A percentile compares a stretch with the other conserved stretches of the same genome.
These are phyloP conservation scores for Raphanus hybrid DNA, from an alignment of 441 rosid genomes.

Conservation along the genomic window DNA sequence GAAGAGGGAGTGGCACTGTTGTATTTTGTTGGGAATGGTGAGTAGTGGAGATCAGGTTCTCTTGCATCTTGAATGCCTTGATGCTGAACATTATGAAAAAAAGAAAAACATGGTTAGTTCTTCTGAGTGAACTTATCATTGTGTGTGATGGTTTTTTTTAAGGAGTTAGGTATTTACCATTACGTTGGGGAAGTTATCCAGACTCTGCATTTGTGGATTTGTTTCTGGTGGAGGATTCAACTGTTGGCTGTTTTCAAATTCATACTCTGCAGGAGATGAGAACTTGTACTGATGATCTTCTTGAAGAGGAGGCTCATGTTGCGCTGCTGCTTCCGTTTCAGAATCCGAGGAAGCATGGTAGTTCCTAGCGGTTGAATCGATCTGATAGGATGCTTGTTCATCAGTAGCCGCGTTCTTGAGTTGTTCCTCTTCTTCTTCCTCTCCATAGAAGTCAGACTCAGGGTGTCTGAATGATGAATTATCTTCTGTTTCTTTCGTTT, in stretches of 20 bases:
- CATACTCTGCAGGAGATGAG: slow-evolving; percentile 66
- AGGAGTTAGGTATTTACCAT: slow-evolving; percentile 21
- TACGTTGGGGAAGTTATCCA: slow-evolving; percentile 35
- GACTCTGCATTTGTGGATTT: slow-evolving; percentile 73
- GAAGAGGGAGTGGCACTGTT: slow-evolving; percentile 62
- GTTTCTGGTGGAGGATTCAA: slow-evolving; percentile 61
- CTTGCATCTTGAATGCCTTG: slow-evolving; percentile 70
- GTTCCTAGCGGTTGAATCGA: slow-evolving; percentile 52
- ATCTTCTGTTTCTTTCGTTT: slow-evolving; percentile 50
- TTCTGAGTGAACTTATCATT: background rate
- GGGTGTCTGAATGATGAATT: slow-evolving; percentile 55
- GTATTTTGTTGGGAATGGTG: slow-evolving; percentile 78
- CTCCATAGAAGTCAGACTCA: slow-evolving; percentile 64
- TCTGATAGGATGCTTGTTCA: slow-evolving; percentile 53
- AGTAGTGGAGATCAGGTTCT: slow-evolving; percentile 79
- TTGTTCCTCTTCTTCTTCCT: slow-evolving; percentile 57
- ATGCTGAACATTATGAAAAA: slow-evolving; percentile 40
- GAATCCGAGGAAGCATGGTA: slow-evolving; percentile 63
- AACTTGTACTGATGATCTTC: slow-evolving; percentile 68
- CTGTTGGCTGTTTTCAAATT: slow-evolving; percentile 66
- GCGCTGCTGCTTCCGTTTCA: slow-evolving; percentile 61
- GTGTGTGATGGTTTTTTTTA: background rate
- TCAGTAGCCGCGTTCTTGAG: slow-evolving; percentile 58
- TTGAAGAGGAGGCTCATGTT: slow-evolving; percentile 62
- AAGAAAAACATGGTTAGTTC: background rate